Conservation (phyloP, 345 rosid species). For the Tarenaya hassleriana region DNA sequence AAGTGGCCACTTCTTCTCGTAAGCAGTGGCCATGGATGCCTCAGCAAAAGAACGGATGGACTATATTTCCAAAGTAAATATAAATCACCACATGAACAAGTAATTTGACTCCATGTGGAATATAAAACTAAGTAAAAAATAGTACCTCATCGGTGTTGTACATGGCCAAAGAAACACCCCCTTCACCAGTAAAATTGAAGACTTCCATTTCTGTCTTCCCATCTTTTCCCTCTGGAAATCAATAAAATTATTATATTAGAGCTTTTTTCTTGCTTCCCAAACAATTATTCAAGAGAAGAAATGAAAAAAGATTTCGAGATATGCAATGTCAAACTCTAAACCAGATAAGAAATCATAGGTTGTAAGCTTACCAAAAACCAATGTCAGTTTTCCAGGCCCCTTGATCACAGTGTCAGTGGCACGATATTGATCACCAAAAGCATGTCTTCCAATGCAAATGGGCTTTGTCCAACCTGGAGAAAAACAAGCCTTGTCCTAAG, state of each 20-base stretch:
- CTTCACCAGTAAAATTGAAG: constrained; percentile 65
- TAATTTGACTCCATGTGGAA: no score
- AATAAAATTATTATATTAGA: no score
- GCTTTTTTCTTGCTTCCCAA: no score
- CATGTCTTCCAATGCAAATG: constrained; percentile 97
- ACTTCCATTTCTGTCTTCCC: constrained; percentile 67
- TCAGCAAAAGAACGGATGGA: constrained; percentile 80
- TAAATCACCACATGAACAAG: no score
- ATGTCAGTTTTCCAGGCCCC: constrained; percentile 68
- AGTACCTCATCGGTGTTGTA: constrained; percentile 91
- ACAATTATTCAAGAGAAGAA: no score
- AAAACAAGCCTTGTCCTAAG: no score
- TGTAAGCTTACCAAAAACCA: constrained; percentile 72
- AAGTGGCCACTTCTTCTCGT: constrained; percentile 91
- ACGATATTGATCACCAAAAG: constrained; percentile 91
- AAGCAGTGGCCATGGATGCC: constrained; percentile 83
- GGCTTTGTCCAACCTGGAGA: constrained; percentile 81
- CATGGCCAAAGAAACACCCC: constrained; percentile 88
- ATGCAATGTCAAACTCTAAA: no score
- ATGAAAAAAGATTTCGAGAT: background rate
- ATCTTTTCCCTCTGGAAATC: constrained; percentile 54
- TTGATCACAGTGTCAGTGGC: constrained; percentile 75
- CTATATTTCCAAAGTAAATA: no score
- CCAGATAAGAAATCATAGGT: no score
- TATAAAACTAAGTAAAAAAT: background rate